Evolutionary conservation across 352 stramenopile genomes (phyloP), one percentile per base, ranked within the genome.

Genomic region (Globisporangium cylindrosporum): DNA sequence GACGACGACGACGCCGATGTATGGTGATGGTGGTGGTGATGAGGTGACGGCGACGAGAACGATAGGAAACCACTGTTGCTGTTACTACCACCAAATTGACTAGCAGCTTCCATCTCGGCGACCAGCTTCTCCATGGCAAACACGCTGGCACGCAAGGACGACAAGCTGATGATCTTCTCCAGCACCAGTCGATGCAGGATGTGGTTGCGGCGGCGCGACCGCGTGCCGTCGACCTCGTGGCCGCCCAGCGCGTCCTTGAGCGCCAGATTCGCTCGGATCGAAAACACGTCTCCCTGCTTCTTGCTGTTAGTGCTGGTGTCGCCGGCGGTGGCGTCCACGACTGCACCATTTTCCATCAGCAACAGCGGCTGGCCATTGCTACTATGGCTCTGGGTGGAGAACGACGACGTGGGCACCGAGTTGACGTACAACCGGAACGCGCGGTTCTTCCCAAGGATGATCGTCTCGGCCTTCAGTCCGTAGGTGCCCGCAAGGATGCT

Each of bases 371-470:
- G 56, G 9, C 18, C n/a, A 20, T 38, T 46, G 63, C 24, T 68
- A 54, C 4, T 34, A 59, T 38, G 38, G 25, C 20, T 59, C 20
- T 38, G 32, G 43, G 43, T 61, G 8, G 55, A 46, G 27, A 61
- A 22, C 20, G 38, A 67, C 24, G 49, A 27, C 10, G 59, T 67
- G 7, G 55, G n/a, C 15, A 34, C 61, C 25, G 61, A 46, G 46
- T 68, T 56, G 12, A 87, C 63, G 38, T 88, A 94, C 20, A 94
- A 59, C 36, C 84, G 80, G 34, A 92, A 94, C 49, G 83, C 86
- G 56, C 92, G 91, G 69, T 92, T 93, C 67, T 94, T 94, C 24
- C 86, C 84, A 62, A 92, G 51, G 34, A 94, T 91, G 64, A 93
- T 84, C 32, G 80, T 80, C 66, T 93, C 83, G 7, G 84, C 86